Conservation (phyloP, 2,329 filamentous ascomycete genomes). For the Emydomyces testavorans region DNA sequence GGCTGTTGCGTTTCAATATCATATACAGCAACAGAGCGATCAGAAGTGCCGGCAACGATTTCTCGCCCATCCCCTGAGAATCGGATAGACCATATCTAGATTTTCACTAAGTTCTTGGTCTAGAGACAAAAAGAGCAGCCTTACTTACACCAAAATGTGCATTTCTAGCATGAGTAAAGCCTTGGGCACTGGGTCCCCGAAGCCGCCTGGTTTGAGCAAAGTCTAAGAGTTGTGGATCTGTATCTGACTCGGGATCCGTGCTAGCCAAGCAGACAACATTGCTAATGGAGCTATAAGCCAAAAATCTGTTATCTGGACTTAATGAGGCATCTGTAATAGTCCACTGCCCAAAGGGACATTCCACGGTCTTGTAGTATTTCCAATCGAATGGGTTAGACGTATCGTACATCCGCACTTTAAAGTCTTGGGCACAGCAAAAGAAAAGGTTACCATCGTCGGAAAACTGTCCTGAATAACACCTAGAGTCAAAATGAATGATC, state of each 20-base stretch:
- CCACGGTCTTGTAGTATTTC: slow-evolving; percentile 86
- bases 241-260: slow-evolving; percentile 70
- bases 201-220: slow-evolving; percentile 45
- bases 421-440: slow-evolving; percentile 83
- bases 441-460: slow-evolving; percentile 97
- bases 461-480: slow-evolving; percentile 92
- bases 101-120: slow-evolving; percentile 13
- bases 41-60: slow-evolving; percentile 77
- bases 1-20: slow-evolving; percentile 73
- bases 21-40: slow-evolving; percentile 72
- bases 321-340: slow-evolving; percentile 89
- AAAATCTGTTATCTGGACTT: slow-evolving; percentile 79
- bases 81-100: slow-evolving; percentile 71
- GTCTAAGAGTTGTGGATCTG: slow-evolving; percentile 69
- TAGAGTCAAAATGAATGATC: slow-evolving; percentile 73
- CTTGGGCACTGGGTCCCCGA: slow-evolving; percentile 21
- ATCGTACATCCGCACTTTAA: slow-evolving; percentile 92
- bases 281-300: slow-evolving; percentile 84
- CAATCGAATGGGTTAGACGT: slow-evolving; percentile 91
- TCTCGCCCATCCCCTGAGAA: slow-evolving; percentile 88
- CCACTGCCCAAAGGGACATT: slow-evolving; percentile 82
- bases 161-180: slow-evolving; percentile 20
- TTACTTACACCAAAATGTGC: slow-evolving; percentile 36
- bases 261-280: slow-evolving; percentile 73
- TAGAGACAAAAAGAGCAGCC: background rate